Conservation (phyloP, 2,329 filamentous ascomycete genomes). For the Cytospora chrysosperma region DNA sequence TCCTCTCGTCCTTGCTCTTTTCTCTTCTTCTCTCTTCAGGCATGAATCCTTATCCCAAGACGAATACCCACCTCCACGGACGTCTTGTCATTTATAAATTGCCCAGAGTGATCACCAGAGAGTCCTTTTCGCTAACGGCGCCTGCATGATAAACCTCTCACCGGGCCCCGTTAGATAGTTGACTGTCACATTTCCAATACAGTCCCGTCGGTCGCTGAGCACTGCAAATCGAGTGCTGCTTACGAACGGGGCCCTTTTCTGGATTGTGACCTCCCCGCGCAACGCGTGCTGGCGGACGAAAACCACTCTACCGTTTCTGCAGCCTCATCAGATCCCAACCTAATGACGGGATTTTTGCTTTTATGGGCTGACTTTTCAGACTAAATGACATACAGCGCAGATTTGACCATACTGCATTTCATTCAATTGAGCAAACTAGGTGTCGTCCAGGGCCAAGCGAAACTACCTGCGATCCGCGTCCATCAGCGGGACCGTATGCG, state of each 20-base stretch:
- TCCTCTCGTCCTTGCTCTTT: conserved; percentile 26
- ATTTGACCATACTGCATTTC: neutral
- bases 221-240: conserved; percentile 5
- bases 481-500: neutral
- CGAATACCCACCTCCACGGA: conserved; percentile 60
- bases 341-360: neutral
- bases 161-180: conserved; percentile 97
- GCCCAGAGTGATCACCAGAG: conserved; percentile 71
- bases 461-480: neutral
- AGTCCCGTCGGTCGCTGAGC: neutral
- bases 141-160: conserved; percentile 60
- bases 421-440: neutral
- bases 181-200: conserved; percentile 68
- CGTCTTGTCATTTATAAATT: conserved; percentile 87
- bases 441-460: neutral
- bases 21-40: conserved; percentile 47
- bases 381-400: conserved; percentile 18
- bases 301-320: neutral
- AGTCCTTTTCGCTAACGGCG: conserved; percentile 98
- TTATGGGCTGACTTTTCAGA: conserved; percentile 3
- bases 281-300: neutral
- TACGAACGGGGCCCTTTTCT: neutral
- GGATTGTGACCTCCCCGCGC: conserved; percentile 13
- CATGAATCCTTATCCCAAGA: conserved; percentile 96
- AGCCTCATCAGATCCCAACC: neutral